phyloP scores from a whole-genome alignment of 495 filamentous ascomycete genomes.

The Xylaria acuta region DNA sequence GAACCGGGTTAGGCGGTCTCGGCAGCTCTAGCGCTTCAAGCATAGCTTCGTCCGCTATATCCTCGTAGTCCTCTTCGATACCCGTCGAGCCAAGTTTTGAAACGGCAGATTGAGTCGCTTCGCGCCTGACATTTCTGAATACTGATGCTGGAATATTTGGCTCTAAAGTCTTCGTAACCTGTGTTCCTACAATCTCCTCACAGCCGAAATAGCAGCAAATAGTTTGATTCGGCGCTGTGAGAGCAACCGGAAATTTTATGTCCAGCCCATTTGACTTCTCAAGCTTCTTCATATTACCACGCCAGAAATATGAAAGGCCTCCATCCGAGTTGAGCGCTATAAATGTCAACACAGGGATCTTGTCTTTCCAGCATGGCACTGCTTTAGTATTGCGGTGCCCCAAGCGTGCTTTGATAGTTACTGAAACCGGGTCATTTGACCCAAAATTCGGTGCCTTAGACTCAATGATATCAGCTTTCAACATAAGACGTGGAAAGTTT shows the following conservation, averaged over 20 bases:
- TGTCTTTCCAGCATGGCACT: constrained; percentile 65
- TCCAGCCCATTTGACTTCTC: constrained; percentile 61
- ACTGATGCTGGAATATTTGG: constrained; percentile 63
- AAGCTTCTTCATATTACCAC: constrained; percentile 72
- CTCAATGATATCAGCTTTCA: constrained; percentile 50
- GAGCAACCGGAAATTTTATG: constrained; percentile 63
- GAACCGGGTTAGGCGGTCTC: constrained; percentile 13
- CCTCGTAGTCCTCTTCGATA: constrained; percentile 37
- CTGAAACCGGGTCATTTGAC: constrained; percentile 48
- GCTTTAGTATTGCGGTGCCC: constrained; percentile 74
- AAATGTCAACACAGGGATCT: constrained; percentile 71
- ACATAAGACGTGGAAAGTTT: constrained; percentile 75
- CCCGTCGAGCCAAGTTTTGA: neutral
- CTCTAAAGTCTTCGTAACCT: constrained; percentile 64
- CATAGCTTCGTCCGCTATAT: constrained; percentile 43
- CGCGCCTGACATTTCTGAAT: constrained; percentile 51
- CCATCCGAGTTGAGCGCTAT: constrained; percentile 80
- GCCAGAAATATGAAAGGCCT: constrained; percentile 75
- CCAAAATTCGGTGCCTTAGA: constrained; percentile 41
- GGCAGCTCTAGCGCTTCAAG: constrained; percentile 26
- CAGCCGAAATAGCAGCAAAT: constrained; percentile 81
- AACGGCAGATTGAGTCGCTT: constrained; percentile 16
- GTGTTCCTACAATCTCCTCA: constrained; percentile 89
- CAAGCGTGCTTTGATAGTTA: constrained; percentile 72
- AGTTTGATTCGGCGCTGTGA: constrained; percentile 62